A percentile compares a stretch with the other conserved stretches of the same genome.
Evolutionary conservation across 129 eudicot species (phyloP).

Genomic region (Dittrichia graveolens): DNA sequence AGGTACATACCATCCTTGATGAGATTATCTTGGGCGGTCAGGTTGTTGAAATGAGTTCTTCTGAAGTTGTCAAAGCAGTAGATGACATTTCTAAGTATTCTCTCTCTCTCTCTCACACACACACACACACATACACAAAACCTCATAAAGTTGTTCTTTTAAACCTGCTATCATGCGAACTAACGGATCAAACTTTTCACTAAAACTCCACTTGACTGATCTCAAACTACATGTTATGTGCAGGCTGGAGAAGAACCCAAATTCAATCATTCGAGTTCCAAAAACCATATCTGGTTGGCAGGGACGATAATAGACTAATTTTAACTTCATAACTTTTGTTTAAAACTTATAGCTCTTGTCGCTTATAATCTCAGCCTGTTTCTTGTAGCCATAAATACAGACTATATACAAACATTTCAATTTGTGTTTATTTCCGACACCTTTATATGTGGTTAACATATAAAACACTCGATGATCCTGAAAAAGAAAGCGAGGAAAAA

Average conservation of each 20-base stretch:
- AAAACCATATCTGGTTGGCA: conserved; percentile 65
- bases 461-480: neutral
- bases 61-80: conserved; percentile 69
- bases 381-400: neutral
- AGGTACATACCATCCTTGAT: conserved; percentile 85
- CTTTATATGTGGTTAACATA: neutral
- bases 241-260: conserved; percentile 61
- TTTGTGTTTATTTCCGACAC: neutral
- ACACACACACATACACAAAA: neutral
- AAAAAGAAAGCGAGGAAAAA: neutral
- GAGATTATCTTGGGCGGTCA: conserved; percentile 95
- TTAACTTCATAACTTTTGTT: conserved; percentile 1
- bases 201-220: neutral
- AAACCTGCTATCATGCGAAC: too few species aligned
- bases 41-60: conserved; percentile 77
- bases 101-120: conserved; percentile 22
- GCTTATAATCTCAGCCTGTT: neutral
- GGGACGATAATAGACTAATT: conserved; percentile 39
- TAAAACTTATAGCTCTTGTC: neutral
- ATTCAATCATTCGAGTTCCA: conserved; percentile 45
- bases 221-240: conserved; percentile 28
- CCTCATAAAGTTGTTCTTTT: too few species aligned
- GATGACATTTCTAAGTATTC: conserved; percentile 70
- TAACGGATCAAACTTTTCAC: too few species aligned
- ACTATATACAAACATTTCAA: neutral